Evolutionary conservation across 2,329 filamentous ascomycete genomes (phyloP).

Genomic region (Clarireedia monteithiana): DNA sequence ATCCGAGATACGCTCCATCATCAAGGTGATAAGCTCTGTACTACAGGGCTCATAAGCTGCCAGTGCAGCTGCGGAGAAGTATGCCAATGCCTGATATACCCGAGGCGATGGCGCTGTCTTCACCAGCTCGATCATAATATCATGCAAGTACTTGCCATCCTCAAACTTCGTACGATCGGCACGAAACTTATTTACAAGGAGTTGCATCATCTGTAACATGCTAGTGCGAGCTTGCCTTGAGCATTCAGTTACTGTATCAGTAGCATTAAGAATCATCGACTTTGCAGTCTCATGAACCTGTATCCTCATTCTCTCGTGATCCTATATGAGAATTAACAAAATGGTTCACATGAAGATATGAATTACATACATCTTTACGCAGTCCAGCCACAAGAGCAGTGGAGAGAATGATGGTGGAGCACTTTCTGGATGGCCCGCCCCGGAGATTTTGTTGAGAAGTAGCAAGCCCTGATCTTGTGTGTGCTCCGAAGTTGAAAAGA

Average conservation of each 20-base stretch:
- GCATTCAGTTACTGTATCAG: conserved; percentile 9
- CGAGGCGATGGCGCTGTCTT: neutral
- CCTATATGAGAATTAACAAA: conserved; percentile 13
- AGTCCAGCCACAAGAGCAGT: conserved; percentile 19
- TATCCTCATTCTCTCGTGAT: conserved; percentile 10
- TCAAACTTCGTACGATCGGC: conserved; percentile 11
- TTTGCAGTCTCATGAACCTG: conserved; percentile 15
- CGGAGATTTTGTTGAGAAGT: conserved; percentile 5
- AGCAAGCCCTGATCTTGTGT: neutral
- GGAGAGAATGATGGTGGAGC: conserved; percentile 7
- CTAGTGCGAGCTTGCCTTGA: conserved; percentile 15
- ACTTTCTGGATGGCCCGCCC: conserved; percentile 4
- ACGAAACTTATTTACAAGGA: conserved; percentile 27
- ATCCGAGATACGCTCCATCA: conserved; percentile 19
- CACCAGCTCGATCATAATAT: conserved; percentile 14
- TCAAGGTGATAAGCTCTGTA: conserved; percentile 15
- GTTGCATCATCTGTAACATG: conserved; percentile 22
- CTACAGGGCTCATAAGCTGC: conserved; percentile 17
- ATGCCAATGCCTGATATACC: conserved; percentile 21
- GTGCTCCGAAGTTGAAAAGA: conserved; percentile 5
- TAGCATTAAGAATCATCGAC: conserved; percentile 20
- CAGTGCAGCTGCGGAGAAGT: conserved; percentile 23
- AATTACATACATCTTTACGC: conserved; percentile 17
- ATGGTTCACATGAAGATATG: too few relatives aligned
- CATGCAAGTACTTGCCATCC: conserved; percentile 8